These are phyloP conservation scores for Diaporthe sp. DNA, from an alignment of 2,329 filamentous ascomycete genomes.

Conservation along the genomic window DNA sequence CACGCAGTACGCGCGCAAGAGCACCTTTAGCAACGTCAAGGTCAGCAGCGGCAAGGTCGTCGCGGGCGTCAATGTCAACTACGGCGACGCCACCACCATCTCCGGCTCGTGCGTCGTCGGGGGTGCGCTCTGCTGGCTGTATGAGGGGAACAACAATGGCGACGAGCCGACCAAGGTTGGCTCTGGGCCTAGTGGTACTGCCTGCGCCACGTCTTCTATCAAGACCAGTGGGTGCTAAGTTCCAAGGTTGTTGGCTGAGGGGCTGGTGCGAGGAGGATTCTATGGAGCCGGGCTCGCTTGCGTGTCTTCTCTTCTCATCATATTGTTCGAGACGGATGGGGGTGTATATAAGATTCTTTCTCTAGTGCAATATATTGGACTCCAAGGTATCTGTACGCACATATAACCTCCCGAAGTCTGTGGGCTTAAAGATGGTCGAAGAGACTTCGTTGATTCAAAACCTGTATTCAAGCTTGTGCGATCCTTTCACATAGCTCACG, in stretches of 20 bases:
- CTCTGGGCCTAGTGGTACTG: constrained; percentile 43
- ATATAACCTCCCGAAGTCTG: background rate
- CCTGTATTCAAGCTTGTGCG: background rate
- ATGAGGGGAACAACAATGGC: constrained; percentile 43
- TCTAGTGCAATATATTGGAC: background rate
- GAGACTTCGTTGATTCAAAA: background rate
- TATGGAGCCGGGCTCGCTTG: no score
- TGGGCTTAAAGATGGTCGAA: background rate
- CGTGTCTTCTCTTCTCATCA: background rate
- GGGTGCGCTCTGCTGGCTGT: constrained; percentile 42
- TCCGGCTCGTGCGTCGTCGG: constrained; percentile 43
- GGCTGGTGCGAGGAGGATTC: background rate
- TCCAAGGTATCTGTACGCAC: background rate
- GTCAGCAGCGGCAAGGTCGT: constrained; percentile 56
- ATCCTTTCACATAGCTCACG: background rate
- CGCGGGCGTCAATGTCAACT: constrained; percentile 64
- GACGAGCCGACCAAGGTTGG: constrained; percentile 47
- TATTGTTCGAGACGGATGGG: background rate
- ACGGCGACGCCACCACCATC: constrained; percentile 53
- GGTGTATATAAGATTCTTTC: background rate
- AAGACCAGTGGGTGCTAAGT: constrained; percentile 47
- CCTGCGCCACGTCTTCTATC: constrained; percentile 43
- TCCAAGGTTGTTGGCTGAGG: background rate
- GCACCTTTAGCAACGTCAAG: constrained; percentile 61
- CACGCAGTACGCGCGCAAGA: constrained; percentile 54